phyloP scores from a whole-genome alignment of 2,329 filamentous ascomycete species.

The Apiospora rasikravindrae region DNA sequence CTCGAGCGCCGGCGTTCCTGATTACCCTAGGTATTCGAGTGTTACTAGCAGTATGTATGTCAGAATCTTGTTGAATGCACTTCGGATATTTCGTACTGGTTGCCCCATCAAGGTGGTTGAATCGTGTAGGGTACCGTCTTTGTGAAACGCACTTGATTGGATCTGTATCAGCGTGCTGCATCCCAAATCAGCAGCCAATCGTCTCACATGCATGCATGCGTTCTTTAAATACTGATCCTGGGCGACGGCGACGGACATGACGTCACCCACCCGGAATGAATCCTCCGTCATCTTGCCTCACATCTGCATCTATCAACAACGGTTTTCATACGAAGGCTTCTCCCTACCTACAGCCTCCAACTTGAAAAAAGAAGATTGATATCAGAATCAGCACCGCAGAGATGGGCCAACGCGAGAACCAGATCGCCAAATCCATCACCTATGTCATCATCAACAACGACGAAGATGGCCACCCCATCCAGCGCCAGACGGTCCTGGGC shows the following conservation, averaged over 20 bases:
- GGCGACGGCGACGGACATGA: neutral
- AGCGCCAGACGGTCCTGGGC: slow-evolving; percentile 40
- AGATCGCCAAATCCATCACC: slow-evolving; percentile 48
- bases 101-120: too few species aligned
- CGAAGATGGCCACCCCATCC: slow-evolving; percentile 34
- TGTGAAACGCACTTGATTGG: neutral
- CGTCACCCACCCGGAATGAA: neutral
- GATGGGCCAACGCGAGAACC: slow-evolving; percentile 36
- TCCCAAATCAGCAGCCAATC: neutral
- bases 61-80: too few species aligned
- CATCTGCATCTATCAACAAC: neutral
- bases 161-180: neutral
- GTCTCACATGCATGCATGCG: too few species aligned
- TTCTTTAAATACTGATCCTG: neutral
- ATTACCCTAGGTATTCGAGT: too few species aligned
- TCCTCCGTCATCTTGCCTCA: neutral
- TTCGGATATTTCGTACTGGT: too few species aligned
- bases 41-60: too few species aligned
- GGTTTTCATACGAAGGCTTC: neutral
- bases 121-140: neutral
- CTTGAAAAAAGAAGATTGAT: neutral
- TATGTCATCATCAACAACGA: slow-evolving; percentile 40
- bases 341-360: neutral
- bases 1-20: too few species aligned
- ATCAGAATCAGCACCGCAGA: neutral